Percentiles rank a stretch among this genome's conserved stretches.
Evolutionary conservation across 1,284 basidiomycete species (phyloP).

Genomic region (Leccinum subrobustum): DNA sequence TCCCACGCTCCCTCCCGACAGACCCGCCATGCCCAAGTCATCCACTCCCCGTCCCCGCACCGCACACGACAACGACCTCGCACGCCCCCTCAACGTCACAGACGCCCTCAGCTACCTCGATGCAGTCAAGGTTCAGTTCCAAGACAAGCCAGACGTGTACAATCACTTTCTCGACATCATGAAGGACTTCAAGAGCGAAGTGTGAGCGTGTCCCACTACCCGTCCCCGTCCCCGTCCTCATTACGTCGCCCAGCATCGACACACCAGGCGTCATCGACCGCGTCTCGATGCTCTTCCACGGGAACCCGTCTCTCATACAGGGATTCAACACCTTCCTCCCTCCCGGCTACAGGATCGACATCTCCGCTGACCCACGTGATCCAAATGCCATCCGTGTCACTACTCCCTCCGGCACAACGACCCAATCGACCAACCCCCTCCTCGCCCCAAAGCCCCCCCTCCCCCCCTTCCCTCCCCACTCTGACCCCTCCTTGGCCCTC

Average conservation of each 20-base stretch:
- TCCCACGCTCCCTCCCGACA: constrained; percentile 21
- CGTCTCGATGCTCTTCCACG: constrained; percentile 93
- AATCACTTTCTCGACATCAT: constrained; percentile 98
- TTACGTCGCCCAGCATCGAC: constrained; percentile 73
- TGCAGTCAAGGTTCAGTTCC: constrained; percentile 93
- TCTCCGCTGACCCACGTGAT: constrained; percentile 74
- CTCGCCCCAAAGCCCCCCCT: constrained; percentile 29
- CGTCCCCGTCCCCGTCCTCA: neutral
- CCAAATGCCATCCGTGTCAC: constrained; percentile 91
- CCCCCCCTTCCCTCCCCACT: constrained; percentile 21
- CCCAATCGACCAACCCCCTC: constrained; percentile 49
- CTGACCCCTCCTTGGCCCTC: constrained; percentile 44
- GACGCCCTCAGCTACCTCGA: constrained; percentile 98
- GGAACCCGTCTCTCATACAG: constrained; percentile 91
- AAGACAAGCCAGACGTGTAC: constrained; percentile 93
- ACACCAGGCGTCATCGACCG: constrained; percentile 98
- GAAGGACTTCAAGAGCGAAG: constrained; percentile 98
- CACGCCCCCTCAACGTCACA: constrained; percentile 71
- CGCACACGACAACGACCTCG: constrained; percentile 25
- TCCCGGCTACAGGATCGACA: constrained; percentile 94
- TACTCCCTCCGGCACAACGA: constrained; percentile 85
- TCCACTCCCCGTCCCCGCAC: constrained; percentile 27
- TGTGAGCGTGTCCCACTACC: constrained; percentile 54
- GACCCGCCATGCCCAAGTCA: constrained; percentile 19
- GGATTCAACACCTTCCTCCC: constrained; percentile 99